A percentile compares a stretch with the other conserved stretches of the same genome.
Conservation (phyloP, 2,329 filamentous ascomycete species). For the Teratosphaeria destructans region DNA sequence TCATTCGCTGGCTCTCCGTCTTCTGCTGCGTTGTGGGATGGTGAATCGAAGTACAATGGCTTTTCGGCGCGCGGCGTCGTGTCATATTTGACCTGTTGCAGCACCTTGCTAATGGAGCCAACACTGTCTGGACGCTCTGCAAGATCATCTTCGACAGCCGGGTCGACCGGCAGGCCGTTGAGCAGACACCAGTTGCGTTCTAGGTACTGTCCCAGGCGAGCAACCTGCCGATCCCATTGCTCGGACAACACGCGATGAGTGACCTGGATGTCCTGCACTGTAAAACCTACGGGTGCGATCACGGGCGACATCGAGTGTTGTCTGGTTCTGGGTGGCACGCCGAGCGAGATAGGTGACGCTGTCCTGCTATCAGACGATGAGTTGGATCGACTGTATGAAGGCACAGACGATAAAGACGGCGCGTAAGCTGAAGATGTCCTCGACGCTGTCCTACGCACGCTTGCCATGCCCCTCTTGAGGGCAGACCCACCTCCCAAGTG, state of each 20-base stretch:
- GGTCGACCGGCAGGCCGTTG: constrained; percentile 31
- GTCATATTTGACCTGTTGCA: constrained; percentile 35
- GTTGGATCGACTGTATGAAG: constrained; percentile 7
- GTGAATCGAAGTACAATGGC: constrained; percentile 23
- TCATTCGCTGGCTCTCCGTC: not conserved
- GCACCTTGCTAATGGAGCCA: constrained; percentile 30
- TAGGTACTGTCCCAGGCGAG: constrained; percentile 37
- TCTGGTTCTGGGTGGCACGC: constrained; percentile 12
- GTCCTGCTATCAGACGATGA: constrained; percentile 4
- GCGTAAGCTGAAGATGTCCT: constrained; percentile 18
- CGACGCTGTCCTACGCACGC: constrained; percentile 21
- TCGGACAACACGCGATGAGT: constrained; percentile 38
- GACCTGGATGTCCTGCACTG: constrained; percentile 41
- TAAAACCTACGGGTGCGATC: constrained; percentile 16
- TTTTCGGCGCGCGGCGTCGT: constrained; percentile 35
- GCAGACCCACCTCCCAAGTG: constrained; percentile 10
- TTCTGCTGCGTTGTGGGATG: not conserved
- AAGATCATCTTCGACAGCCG: constrained; percentile 37
- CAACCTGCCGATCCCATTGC: constrained; percentile 40
- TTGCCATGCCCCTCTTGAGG: constrained; percentile 23
- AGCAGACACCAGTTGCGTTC: constrained; percentile 37
- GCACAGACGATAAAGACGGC: constrained; percentile 22
- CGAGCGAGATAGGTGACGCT: constrained; percentile 16
- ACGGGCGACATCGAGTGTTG: constrained; percentile 12
- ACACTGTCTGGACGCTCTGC: constrained; percentile 34